phyloP scores from a whole-genome alignment of 495 filamentous ascomycete species.

The Penicillium tannophilum region DNA sequence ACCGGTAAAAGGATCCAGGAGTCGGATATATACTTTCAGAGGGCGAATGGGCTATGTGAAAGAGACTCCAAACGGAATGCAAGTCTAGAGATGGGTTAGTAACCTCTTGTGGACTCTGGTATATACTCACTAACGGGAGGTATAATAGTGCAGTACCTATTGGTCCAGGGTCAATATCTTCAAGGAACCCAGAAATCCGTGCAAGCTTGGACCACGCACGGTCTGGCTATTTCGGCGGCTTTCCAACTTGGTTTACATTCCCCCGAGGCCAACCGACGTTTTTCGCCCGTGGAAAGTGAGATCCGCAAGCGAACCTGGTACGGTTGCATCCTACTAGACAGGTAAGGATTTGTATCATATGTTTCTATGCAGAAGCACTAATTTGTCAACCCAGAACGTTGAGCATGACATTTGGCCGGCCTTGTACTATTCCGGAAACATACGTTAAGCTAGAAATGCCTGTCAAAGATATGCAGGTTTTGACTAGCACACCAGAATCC shows the following conservation, averaged over 20 bases:
- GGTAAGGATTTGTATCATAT: background rate
- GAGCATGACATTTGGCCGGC: slow-evolving; percentile 10
- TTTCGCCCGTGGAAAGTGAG: slow-evolving; percentile 9
- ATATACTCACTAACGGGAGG: background rate
- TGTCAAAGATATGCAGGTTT: slow-evolving; percentile 5
- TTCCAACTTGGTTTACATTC: slow-evolving; percentile 34
- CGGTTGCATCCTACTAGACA: slow-evolving; percentile 8
- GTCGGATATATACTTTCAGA: slow-evolving; percentile 40
- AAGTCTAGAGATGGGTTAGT: slow-evolving; percentile 37
- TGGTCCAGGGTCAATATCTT: slow-evolving; percentile 43
- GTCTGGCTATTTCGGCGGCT: slow-evolving; percentile 40
- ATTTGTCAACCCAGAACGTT: slow-evolving; percentile 1
- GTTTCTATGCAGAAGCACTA: background rate
- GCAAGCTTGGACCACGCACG: slow-evolving; percentile 46
- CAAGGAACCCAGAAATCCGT: slow-evolving; percentile 47
- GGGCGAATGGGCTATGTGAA: slow-evolving; percentile 33
- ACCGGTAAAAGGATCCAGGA: slow-evolving; percentile 25
- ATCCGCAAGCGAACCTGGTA: slow-evolving; percentile 8
- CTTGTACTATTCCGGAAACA: slow-evolving; percentile 8
- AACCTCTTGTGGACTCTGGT: background rate
- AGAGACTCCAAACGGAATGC: slow-evolving; percentile 35
- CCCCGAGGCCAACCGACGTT: slow-evolving; percentile 1
- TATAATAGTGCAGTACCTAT: slow-evolving; percentile 34
- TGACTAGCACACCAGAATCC: slow-evolving; percentile 1
- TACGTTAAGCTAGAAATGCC: slow-evolving; percentile 10